A percentile compares a stretch with the other conserved stretches of the same genome.
Conservation (phyloP, 2,329 filamentous ascomycete genomes). For the Pestalotiopsis sp. region DNA sequence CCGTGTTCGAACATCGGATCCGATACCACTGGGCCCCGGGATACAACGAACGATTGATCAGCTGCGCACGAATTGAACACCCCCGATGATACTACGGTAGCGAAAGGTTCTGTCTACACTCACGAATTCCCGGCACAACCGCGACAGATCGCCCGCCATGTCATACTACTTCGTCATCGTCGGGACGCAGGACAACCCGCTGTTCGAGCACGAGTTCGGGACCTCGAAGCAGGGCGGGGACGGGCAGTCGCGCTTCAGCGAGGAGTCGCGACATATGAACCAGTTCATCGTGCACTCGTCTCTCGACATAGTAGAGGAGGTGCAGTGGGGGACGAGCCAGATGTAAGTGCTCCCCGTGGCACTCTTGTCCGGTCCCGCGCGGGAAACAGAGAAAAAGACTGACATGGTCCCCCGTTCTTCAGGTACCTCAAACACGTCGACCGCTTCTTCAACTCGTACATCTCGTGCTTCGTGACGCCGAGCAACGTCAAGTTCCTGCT, state of each 20-base stretch:
- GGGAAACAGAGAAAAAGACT: too few relatives aligned
- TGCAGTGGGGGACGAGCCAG: conserved; percentile 86
- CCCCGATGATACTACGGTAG: neutral
- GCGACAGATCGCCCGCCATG: conserved; percentile 56
- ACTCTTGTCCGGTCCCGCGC: too few relatives aligned
- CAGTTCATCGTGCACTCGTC: conserved; percentile 96
- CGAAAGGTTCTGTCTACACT: neutral
- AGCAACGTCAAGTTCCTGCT: conserved; percentile 93
- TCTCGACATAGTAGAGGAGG: conserved; percentile 93
- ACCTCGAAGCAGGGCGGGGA: conserved; percentile 96
- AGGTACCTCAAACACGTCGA: conserved; percentile 94
- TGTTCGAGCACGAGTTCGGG: conserved; percentile 97
- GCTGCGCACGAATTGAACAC: neutral
- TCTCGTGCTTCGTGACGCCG: conserved; percentile 92
- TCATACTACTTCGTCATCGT: conserved; percentile 99
- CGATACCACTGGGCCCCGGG: neutral
- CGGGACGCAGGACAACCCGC: conserved; percentile 90
- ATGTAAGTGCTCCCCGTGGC: too few relatives aligned
- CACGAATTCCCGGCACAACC: neutral
- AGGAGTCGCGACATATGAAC: conserved; percentile 90
- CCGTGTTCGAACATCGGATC: neutral
- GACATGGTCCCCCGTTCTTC: conserved; percentile 6
- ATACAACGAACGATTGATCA: neutral
- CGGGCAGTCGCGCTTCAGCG: conserved; percentile 84
- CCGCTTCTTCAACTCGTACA: conserved; percentile 93